Evolutionary conservation across 2,329 filamentous ascomycete genomes (phyloP), one percentile per base, ranked within the genome.

Genomic region (Xylaria sp.): DNA sequence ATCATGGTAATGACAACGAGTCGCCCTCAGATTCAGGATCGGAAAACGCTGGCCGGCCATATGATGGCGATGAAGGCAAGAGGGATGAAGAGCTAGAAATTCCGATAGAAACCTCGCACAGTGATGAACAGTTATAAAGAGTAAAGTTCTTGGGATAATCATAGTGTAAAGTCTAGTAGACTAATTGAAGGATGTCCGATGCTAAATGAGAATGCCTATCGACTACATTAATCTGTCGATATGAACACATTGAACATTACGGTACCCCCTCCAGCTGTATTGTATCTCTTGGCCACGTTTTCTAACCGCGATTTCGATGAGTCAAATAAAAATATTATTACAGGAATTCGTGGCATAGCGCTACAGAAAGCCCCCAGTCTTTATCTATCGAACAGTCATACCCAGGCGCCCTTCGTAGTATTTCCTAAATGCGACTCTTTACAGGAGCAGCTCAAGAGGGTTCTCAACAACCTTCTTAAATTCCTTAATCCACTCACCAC

Each of bases 391-490:
- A 70, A 67, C 68, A 68, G 68, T 66, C 68, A 71, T 70, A 66
- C 69, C 68, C 68, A 58, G 69, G 71, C 71, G 68, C 70, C 71
- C 65, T 65, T 53, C 58, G 48, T 64, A 61, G 49, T 63, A 63
- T 64, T 54, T 62, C 44, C 49, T 27, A 27, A 33, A 47, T 58
- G 51, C 27, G 48, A 53, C 51, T 53, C 29, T 43, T 83, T 90
- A 99, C 79, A 99, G 85, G 78, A 99, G 84, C 71, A 99, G 85
- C 83, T 96, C 91, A 71, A 99, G 85, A 69, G 95, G 95, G 86
- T 97, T 97, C 88, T 99, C 95, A 63, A 99, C 83, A 54, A 93
- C 91, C 86, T 93, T 94, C 90, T 99, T 99, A 78, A 99, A 83
- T 83, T 96, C 95, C 79, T 87, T 88, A 80, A 99, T 92, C 88